phyloP scores from a whole-genome alignment of 345 rosid species.

The Camelina laxa region DNA sequence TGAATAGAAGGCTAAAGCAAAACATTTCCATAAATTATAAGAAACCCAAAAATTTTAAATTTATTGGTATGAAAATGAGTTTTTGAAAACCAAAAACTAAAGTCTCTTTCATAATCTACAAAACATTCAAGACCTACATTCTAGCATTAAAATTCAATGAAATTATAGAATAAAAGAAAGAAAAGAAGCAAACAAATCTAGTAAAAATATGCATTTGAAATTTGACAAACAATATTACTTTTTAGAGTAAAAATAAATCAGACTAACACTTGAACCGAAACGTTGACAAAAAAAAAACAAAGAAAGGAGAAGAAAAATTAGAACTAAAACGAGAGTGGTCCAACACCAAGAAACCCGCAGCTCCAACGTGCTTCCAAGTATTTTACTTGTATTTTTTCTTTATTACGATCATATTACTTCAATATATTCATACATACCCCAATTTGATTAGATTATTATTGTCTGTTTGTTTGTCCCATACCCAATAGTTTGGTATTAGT shows the following conservation, averaged over 20 bases:
- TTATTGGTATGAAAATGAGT: too few relatives aligned
- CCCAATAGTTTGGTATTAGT: constrained; percentile 10
- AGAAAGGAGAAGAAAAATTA: background rate
- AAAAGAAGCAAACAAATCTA: background rate
- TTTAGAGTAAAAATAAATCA: background rate
- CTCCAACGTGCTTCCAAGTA: constrained; percentile 46
- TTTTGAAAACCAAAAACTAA: too few relatives aligned
- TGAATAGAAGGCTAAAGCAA: too few relatives aligned
- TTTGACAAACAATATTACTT: too few relatives aligned
- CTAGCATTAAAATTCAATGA: too few relatives aligned
- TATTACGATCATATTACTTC: constrained; percentile 4
- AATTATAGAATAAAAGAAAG: too few relatives aligned
- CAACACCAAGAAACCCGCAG: constrained; percentile 43
- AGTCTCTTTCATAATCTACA: too few relatives aligned
- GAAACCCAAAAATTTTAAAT: too few relatives aligned
- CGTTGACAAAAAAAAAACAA: constrained; percentile 32
- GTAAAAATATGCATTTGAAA: too few relatives aligned
- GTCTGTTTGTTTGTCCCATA: constrained; percentile 35
- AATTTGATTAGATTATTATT: constrained; percentile 27
- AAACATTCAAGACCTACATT: too few relatives aligned
- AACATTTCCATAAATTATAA: too few relatives aligned
- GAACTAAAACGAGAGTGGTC: constrained; percentile 41
- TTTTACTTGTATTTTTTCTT: background rate
- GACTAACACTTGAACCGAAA: constrained; percentile 7
- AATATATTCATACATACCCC: background rate